These are phyloP conservation scores for Phytopythium helicoides DNA, from an alignment of 352 stramenopile species.

Conservation along the genomic window DNA sequence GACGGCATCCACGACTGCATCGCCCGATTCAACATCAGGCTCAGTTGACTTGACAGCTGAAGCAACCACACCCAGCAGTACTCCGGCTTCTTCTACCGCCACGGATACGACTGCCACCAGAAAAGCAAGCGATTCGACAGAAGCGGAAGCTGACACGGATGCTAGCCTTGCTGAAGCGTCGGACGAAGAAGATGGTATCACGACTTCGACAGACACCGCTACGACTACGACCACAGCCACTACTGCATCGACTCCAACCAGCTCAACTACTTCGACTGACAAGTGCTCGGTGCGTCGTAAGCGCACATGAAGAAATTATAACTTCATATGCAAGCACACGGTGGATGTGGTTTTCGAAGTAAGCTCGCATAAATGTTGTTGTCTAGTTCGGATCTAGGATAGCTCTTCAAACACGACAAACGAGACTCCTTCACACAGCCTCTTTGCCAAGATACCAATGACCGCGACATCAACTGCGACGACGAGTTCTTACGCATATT, in stretches of 20 bases:
- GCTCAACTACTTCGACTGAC: constrained; percentile 1
- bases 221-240: constrained; percentile 4
- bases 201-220: not conserved
- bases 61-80: not conserved
- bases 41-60: not conserved
- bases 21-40: not conserved
- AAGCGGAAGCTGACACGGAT: constrained; percentile 1
- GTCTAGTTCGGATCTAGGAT: too few relatives aligned
- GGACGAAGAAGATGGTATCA: not conserved
- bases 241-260: not conserved
- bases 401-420: too few relatives aligned
- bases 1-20: constrained; percentile 4
- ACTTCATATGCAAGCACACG: too few relatives aligned
- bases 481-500: too few relatives aligned
- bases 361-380: not conserved
- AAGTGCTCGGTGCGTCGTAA: constrained; percentile 11
- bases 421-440: too few relatives aligned
- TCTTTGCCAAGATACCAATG: too few relatives aligned
- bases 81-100: constrained; percentile 3
- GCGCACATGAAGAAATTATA: too few relatives aligned
- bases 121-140: not conserved
- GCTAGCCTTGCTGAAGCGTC: not conserved
- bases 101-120: constrained; percentile 3
- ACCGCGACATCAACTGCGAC: too few relatives aligned
- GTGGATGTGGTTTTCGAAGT: too few relatives aligned